Evolutionary conservation across 208 protist genomes (phyloP).

Genomic region (Naegleria lovaniensis): DNA sequence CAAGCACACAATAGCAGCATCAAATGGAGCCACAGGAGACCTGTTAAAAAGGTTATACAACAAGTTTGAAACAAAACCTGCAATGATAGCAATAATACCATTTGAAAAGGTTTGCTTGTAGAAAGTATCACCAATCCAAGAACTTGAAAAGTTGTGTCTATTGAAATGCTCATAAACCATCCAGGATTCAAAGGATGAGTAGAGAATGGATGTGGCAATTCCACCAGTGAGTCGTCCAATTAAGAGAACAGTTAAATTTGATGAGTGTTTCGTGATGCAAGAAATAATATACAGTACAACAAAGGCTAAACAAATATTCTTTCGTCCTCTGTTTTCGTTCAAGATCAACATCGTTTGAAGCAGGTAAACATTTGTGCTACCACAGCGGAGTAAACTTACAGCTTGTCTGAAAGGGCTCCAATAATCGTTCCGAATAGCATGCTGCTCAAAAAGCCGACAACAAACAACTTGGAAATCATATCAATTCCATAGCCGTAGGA

Average conservation of each 20-base stretch:
- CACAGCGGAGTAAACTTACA: slow-evolving; percentile 31
- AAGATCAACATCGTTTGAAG: slow-evolving; percentile 42
- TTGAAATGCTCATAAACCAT: slow-evolving; percentile 67
- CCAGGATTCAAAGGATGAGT: slow-evolving; percentile 77
- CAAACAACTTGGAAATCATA: slow-evolving; percentile 58
- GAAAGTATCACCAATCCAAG: slow-evolving; percentile 58
- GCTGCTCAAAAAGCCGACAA: slow-evolving; percentile 57
- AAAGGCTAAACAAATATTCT: slow-evolving; percentile 43
- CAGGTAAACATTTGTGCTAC: slow-evolving; percentile 44
- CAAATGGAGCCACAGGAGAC: slow-evolving; percentile 43
- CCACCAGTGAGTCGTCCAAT: slow-evolving; percentile 64
- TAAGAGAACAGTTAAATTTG: slow-evolving; percentile 48
- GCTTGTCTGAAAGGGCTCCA: slow-evolving; percentile 60
- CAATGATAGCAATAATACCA: slow-evolving; percentile 59
- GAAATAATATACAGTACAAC: slow-evolving; percentile 47
- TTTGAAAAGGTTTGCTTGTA: slow-evolving; percentile 51
- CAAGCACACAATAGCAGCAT: slow-evolving; percentile 46
- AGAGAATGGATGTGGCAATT: slow-evolving; percentile 73
- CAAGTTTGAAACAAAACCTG: slow-evolving; percentile 55
- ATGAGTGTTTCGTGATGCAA: slow-evolving; percentile 44
- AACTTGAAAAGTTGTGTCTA: slow-evolving; percentile 30
- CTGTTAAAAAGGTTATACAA: slow-evolving; percentile 20
- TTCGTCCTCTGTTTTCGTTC: slow-evolving; percentile 36
- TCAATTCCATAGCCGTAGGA: slow-evolving; percentile 52
- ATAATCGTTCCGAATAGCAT: slow-evolving; percentile 61